Evolutionary conservation across 805 yeast species (phyloP).

Genomic region (Saccharomycopsis amapae): DNA sequence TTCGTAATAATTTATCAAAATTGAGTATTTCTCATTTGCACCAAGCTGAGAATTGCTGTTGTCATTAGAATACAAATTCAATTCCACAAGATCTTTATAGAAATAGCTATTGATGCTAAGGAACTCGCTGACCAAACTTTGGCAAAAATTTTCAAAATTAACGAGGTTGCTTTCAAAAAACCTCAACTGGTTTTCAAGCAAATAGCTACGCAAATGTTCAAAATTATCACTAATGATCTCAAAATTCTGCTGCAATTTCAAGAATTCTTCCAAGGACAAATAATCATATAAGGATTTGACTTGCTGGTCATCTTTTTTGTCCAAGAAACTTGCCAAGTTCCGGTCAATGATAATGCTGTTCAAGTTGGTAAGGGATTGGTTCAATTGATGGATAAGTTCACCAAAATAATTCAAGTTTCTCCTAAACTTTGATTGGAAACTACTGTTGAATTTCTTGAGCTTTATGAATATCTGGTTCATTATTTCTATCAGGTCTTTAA

Average conservation of each 20-base stretch:
- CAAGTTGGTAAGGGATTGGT: conserved; percentile 12
- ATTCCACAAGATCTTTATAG: conserved; percentile 17
- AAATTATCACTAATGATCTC: conserved; percentile 15
- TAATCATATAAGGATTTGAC: conserved; percentile 17
- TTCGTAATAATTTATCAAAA: conserved; percentile 19
- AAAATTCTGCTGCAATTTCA: conserved; percentile 19
- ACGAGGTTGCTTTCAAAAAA: conserved; percentile 17
- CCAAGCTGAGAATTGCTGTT: conserved; percentile 9
- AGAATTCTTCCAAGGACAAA: conserved; percentile 18
- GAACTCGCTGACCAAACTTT: conserved; percentile 14
- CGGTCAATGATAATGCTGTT: conserved; percentile 13
- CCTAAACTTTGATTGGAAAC: conserved; percentile 12
- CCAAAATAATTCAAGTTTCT: conserved; percentile 10
- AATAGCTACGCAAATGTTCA: conserved; percentile 1
- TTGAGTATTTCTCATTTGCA: conserved; percentile 18
- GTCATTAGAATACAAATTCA: conserved; percentile 17
- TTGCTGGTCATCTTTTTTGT: neutral
- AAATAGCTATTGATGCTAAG: conserved; percentile 14
- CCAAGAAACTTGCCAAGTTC: conserved; percentile 7
- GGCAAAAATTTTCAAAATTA: conserved; percentile 16
- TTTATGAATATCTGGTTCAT: conserved; percentile 16
- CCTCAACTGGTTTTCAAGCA: conserved; percentile 15
- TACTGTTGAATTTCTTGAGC: conserved; percentile 12
- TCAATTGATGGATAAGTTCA: conserved; percentile 11
- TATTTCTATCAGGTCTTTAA: conserved; percentile 16